Conservation (phyloP, 2,329 filamentous ascomycete genomes). For the Colletotrichum sp. region DNA sequence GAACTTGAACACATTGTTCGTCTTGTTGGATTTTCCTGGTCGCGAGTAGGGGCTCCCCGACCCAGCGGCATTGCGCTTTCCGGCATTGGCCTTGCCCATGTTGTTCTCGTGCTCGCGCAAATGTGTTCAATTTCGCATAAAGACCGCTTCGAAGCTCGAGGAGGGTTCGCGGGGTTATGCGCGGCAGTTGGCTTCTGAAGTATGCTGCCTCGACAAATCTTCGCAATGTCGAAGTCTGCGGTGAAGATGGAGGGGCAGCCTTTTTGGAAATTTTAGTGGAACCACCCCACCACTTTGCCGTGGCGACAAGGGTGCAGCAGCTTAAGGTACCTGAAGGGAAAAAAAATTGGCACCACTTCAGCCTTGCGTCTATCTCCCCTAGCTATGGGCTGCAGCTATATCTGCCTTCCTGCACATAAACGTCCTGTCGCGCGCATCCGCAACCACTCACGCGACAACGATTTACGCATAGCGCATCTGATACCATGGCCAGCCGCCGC, state of each 20-base stretch:
- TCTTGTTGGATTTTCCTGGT: conserved; percentile 20
- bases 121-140: background rate
- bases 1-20: conserved; percentile 95
- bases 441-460: background rate
- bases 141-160: background rate
- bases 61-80: conserved; percentile 56
- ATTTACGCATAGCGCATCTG: background rate
- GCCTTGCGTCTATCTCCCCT: conserved; percentile 12
- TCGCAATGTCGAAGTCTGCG: conserved; percentile 15
- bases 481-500: conserved; percentile 65
- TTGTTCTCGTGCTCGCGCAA: background rate
- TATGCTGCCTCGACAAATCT: background rate
- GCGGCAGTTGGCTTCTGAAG: background rate
- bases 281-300: background rate
- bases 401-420: background rate
- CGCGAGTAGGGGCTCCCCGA: conserved; percentile 22
- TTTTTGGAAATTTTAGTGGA: conserved; percentile 23
- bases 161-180: background rate
- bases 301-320: conserved; percentile 16
- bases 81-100: conserved; percentile 60
- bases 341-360: conserved; percentile 22
- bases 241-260: conserved; percentile 22
- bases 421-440: background rate
- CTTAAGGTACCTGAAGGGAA: background rate
- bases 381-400: background rate